Base-by-base conservation (phyloP, 306 rosid genomes). In the Quercus engelmannii region DNA sequence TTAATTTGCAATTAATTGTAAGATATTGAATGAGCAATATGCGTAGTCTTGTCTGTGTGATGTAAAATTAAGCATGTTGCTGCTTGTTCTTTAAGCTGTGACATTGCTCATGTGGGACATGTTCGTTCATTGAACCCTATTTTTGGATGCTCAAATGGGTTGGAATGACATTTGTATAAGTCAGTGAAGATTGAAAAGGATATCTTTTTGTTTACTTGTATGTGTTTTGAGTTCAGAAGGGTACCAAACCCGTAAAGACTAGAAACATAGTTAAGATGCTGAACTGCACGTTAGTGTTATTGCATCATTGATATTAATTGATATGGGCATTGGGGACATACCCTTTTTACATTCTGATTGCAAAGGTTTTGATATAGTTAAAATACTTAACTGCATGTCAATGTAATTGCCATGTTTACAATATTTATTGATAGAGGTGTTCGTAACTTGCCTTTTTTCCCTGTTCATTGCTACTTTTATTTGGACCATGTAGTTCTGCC, bases 221-320 rank as follows among this genome's bases (percentile, higher is more conserved):
- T 93, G 69, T 82, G 91, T 77, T 59, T 63, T 63, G 14, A 67
- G 11, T 31, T 18, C 6, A 19, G 71, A 67, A 21, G 71, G 51
- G 21, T 18, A 30, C 51, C 23, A 33, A 67, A 3, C 71, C 51
- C 9, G 14, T 12, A 11, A 67, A 33, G 46, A 67, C 3, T 3
- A 63, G 69, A 25, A 2, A 21, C 17, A 14, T 26, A 33, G 35
- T 67, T 67, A 18, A 8, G 35, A 67, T 9, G 49, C 49, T 67
- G 26, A 18, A 35, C 14, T 67, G 72, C 52, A 35, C 4, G 25
- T 33, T 1, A 19, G n/a, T 33, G 49, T 10, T 8, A 28, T 35
- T 68, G 49, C 51, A 18, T 19, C n/a, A 21, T 68, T 8, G n/a
- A 33, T 68, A n/a, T 19, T n/a, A 18, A 35, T 19, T 68, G 26